Conservation (phyloP, 2,329 filamentous ascomycete species). For the Zymoseptoria pseudotritici region DNA sequence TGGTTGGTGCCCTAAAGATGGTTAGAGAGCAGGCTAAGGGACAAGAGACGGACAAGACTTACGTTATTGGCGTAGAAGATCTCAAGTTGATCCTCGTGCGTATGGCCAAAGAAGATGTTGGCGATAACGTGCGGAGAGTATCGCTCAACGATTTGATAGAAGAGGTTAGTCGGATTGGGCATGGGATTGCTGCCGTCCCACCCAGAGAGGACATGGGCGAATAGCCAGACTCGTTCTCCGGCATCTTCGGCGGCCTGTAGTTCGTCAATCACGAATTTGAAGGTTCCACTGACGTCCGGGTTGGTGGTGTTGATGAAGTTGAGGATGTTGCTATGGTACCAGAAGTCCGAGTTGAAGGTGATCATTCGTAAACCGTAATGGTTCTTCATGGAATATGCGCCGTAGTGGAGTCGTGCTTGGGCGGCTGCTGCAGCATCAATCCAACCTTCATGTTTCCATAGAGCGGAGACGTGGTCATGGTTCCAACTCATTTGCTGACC, state of each 20-base stretch:
- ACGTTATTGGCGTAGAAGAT: conserved; percentile 45
- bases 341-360: conserved; percentile 48
- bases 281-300: conserved; percentile 43
- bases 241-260: conserved; percentile 47
- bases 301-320: conserved; percentile 48
- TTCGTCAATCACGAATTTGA: conserved; percentile 46
- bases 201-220: conserved; percentile 49
- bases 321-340: conserved; percentile 39
- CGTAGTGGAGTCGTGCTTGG: conserved; percentile 48
- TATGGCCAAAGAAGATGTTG: conserved; percentile 49
- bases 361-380: conserved; percentile 47
- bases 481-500: conserved; percentile 53
- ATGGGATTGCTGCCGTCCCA: conserved; percentile 51
- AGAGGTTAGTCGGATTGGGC: conserved; percentile 47
- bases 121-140: conserved; percentile 51
- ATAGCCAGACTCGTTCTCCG: conserved; percentile 48
- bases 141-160: conserved; percentile 49
- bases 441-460: conserved; percentile 53
- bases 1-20: conserved; percentile 32
- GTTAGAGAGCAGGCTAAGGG: neutral
- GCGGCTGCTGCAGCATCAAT: conserved; percentile 39
- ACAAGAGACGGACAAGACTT: neutral
- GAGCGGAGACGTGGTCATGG: conserved; percentile 47
- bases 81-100: conserved; percentile 48
- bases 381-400: conserved; percentile 49